These are phyloP conservation scores for Candida argentea DNA, from an alignment of 805 yeast genomes.

Conservation along the genomic window DNA sequence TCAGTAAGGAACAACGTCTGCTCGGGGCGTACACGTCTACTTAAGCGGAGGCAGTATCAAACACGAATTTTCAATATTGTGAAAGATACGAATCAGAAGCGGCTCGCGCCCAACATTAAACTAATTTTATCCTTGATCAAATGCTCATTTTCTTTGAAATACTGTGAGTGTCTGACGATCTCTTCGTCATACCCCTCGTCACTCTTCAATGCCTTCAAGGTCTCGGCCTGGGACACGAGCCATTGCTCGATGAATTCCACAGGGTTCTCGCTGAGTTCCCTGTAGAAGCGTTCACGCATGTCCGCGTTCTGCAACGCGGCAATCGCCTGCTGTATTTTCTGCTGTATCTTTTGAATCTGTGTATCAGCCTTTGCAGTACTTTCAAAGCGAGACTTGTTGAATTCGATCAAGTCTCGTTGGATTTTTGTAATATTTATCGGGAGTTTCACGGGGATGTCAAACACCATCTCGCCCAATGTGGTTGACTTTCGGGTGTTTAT, in stretches of 20 bases:
- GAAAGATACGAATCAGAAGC: conserved; percentile 17
- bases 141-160: conserved; percentile 57
- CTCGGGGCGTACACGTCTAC: too few relatives aligned
- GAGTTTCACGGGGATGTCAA: conserved; percentile 53
- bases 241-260: conserved; percentile 63
- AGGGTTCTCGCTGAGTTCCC: conserved; percentile 67
- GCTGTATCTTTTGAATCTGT: conserved; percentile 30
- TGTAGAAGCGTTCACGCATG: conserved; percentile 69
- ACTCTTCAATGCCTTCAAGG: conserved; percentile 76
- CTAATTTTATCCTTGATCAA: conserved; percentile 71
- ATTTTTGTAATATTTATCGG: conserved; percentile 23
- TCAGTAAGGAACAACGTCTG: too few relatives aligned
- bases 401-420: conserved; percentile 28
- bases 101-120: conserved; percentile 52
- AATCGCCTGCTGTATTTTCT: conserved; percentile 38
- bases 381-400: conserved; percentile 29
- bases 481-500: conserved; percentile 69
- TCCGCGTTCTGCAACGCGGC: conserved; percentile 44
- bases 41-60: neutral
- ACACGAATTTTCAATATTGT: conserved; percentile 2
- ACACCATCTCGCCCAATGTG: conserved; percentile 69
- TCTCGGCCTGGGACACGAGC: conserved; percentile 71
- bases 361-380: conserved; percentile 35
- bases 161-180: conserved; percentile 72
- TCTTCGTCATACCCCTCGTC: conserved; percentile 90